Base-by-base conservation (phyloP, 371 early-diverging fungal genomes). In the Mortierella sp. region DNA sequence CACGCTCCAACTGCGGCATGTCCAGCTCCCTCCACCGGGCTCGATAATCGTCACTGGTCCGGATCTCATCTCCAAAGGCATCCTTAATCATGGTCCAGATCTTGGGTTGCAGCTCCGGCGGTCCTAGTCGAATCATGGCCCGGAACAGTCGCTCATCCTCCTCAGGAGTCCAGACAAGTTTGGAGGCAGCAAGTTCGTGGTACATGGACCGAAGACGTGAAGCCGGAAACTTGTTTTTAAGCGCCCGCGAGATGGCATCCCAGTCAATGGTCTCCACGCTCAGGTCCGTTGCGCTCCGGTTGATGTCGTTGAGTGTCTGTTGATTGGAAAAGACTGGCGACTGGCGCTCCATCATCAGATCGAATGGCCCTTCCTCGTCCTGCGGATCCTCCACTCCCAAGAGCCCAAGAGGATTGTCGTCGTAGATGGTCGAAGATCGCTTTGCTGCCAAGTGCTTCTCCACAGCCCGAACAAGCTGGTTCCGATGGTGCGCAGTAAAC, bases 101-200 rank as follows among this genome's bases (percentile, higher is more conserved):
- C 19, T 53, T 69, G 16, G 75, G 79, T n/a, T 73, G 84, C 13
- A 75, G 13, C 24, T 79, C 76, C 3, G 79, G 79, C 19, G 76
- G 76, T 16, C 84, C 84, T 22, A 78, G 3, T 64, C 84, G 84
- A 61, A 83, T 64, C 14, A 83, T 73, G 0, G 76, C 79, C 14
- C 70, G 79, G 22, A 73, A 76, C 50, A 83, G 40, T 22, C 76
- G 48, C 8, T 78, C 84, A 34, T 83, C 84, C 39, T 83, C 84
- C 44, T 83, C 79, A 6, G 79, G 79, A 0, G 84, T 83, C 84
- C 84, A 83, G 48, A 83, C 63, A 37, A 78, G 71, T 37, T 74
- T 75, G 1, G 79, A 29, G 0, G 63, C 64, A 3, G 84, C 79
- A 7, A 83, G 63, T 10, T 75, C 79, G 22, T 64, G 69, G 29